Evolutionary conservation across 1,284 basidiomycete genomes (phyloP).

Genomic region (Fistulinella cinereoalba): DNA sequence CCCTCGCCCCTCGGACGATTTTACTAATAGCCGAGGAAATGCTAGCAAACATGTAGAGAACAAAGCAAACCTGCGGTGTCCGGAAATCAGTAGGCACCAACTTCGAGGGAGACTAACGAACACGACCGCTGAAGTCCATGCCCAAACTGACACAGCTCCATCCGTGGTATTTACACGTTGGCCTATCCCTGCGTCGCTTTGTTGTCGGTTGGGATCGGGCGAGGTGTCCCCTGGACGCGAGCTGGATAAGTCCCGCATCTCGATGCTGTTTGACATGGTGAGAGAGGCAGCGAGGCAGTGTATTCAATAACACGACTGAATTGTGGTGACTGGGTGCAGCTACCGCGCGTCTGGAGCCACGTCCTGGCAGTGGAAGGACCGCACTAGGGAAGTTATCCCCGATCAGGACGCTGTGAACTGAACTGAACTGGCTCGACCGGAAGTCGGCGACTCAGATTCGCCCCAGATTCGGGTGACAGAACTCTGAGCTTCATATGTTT

Average conservation of each 20-base stretch:
- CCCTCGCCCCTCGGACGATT: slow-evolving; percentile 40
- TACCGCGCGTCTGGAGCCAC: too few relatives aligned
- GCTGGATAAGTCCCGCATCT: slow-evolving; percentile 24
- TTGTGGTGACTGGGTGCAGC: too few relatives aligned
- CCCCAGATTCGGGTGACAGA: too few relatives aligned
- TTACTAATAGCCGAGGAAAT: slow-evolving; percentile 59
- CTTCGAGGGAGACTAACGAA: slow-evolving; percentile 22
- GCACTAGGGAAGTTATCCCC: too few relatives aligned
- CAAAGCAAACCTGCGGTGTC: slow-evolving; percentile 38
- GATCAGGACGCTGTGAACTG: too few relatives aligned
- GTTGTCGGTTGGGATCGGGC: slow-evolving; percentile 3
- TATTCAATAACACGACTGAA: too few relatives aligned
- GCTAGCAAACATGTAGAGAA: slow-evolving; percentile 46
- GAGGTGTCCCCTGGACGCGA: slow-evolving; percentile 1
- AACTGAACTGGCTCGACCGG: not conserved
- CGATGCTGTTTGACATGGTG: slow-evolving; percentile 23
- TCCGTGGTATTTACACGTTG: slow-evolving; percentile 5
- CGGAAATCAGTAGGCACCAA: slow-evolving; percentile 3
- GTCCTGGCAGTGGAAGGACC: too few relatives aligned
- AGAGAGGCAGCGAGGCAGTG: too few relatives aligned
- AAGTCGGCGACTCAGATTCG: too few relatives aligned
- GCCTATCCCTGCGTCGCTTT: slow-evolving; percentile 1
- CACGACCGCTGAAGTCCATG: slow-evolving; percentile 44
- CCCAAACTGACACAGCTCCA: slow-evolving; percentile 41
- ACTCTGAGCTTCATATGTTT: too few relatives aligned